phyloP scores from a whole-genome alignment of 139 green algal genomes.

The Chlorella sorokiniana region DNA sequence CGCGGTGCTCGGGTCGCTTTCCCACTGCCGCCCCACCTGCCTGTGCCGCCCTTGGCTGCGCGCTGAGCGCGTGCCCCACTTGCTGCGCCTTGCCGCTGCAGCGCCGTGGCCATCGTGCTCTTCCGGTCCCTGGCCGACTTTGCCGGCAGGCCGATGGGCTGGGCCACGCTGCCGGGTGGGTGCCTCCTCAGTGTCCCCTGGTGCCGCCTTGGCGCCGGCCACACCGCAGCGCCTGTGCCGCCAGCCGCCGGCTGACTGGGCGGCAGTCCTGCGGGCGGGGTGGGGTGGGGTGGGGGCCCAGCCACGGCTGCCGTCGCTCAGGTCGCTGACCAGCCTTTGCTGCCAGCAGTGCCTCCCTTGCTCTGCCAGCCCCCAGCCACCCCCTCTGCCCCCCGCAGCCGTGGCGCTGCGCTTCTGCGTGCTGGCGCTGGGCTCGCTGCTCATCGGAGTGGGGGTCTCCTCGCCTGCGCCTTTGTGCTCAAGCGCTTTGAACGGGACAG shows the following conservation, averaged over 20 bases:
- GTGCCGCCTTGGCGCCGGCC: too few species aligned
- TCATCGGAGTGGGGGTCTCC: constrained; percentile 58
- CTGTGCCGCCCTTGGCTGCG: neutral
- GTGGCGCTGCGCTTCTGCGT: constrained; percentile 50
- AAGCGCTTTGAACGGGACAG: constrained; percentile 45
- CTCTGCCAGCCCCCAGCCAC: neutral
- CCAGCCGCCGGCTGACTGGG: too few species aligned
- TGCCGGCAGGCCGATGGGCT: constrained; percentile 9
- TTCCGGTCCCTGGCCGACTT: constrained; percentile 66
- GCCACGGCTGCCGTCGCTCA: too few species aligned
- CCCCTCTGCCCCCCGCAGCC: neutral
- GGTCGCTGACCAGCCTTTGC: too few species aligned
- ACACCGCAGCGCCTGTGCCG: too few species aligned
- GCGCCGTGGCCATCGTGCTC: constrained; percentile 75
- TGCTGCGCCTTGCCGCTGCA: neutral
- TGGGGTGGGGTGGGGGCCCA: too few species aligned
- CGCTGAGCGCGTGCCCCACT: neutral
- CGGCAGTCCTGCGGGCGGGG: too few species aligned
- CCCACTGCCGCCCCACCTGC: neutral
- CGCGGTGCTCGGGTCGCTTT: neutral
- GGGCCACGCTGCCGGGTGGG: constrained; percentile 18
- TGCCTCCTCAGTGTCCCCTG: neutral
- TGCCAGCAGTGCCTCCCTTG: too few species aligned
- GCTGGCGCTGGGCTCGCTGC: constrained; percentile 52
- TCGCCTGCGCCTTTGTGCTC: constrained; percentile 57